Conservation (phyloP, 108 stramenopile species). For the Licmophora abbreviata region DNA sequence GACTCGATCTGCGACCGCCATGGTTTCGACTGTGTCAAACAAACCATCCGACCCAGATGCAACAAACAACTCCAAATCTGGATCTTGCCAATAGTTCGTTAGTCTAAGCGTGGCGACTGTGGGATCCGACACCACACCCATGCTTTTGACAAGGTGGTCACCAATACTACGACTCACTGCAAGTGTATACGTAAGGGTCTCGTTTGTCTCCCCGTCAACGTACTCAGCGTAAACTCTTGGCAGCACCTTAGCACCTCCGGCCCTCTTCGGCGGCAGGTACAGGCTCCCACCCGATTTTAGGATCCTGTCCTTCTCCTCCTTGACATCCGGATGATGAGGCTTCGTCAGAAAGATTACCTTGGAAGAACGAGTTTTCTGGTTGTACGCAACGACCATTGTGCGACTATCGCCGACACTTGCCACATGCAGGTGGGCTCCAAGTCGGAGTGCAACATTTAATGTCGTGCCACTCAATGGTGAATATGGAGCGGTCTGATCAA, state of each 20-base stretch:
- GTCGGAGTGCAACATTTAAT: not conserved
- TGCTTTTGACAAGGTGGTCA: not conserved
- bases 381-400: slow-evolving; percentile 14
- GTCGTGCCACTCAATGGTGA: not conserved
- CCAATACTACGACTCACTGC: slow-evolving; percentile 1
- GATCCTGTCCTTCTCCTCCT: not conserved
- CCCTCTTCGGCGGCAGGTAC: not conserved
- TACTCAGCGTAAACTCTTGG: too few relatives aligned
- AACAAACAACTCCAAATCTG: not conserved
- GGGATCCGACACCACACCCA: not conserved
- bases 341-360: not conserved
- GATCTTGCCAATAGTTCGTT: not conserved
- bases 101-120: not conserved
- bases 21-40: not conserved
- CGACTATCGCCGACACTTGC: not conserved
- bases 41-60: not conserved
- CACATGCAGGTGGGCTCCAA: not conserved
- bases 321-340: not conserved
- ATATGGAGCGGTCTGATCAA: not conserved
- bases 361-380: not conserved
- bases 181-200: not conserved
- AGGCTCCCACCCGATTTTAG: not conserved
- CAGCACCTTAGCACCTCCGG: too few relatives aligned
- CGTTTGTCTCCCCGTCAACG: not conserved
- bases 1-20: not conserved